phyloP scores from a whole-genome alignment of 2,329 filamentous ascomycete genomes.

The Sporothrix humicola region DNA sequence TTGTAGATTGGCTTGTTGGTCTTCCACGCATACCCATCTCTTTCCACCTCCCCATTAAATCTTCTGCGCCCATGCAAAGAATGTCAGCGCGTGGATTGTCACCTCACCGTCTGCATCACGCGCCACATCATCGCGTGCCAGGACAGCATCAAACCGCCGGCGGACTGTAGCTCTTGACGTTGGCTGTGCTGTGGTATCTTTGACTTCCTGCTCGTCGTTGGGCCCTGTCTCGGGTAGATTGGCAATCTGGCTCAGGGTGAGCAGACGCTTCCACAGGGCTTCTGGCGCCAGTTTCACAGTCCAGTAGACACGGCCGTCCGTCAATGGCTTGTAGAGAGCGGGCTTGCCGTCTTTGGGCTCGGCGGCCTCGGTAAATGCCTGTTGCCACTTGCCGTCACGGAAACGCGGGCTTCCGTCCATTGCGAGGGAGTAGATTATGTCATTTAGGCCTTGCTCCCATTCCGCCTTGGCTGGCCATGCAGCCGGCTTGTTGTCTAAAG shows the following conservation, averaged over 20 bases:
- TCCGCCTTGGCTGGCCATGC: slow-evolving; percentile 59
- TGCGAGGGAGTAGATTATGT: slow-evolving; percentile 59
- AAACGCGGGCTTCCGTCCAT: slow-evolving; percentile 69
- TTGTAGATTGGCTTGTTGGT: too few relatives aligned
- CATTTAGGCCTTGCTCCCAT: slow-evolving; percentile 68
- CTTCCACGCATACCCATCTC: too few relatives aligned
- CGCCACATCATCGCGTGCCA: slow-evolving; percentile 62
- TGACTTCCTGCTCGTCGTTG: slow-evolving; percentile 15
- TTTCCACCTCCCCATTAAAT: not conserved
- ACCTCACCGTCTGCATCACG: slow-evolving; percentile 67
- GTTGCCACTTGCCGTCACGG: slow-evolving; percentile 66
- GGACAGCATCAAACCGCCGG: slow-evolving; percentile 58
- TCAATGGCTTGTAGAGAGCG: slow-evolving; percentile 66
- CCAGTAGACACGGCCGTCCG: slow-evolving; percentile 62
- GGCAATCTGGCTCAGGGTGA: slow-evolving; percentile 71
- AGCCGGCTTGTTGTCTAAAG: slow-evolving; percentile 66
- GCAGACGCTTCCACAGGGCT: slow-evolving; percentile 66
- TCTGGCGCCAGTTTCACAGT: slow-evolving; percentile 63
- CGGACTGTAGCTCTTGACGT: slow-evolving; percentile 56
- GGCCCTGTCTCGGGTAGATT: slow-evolving; percentile 56
- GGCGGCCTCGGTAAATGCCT: slow-evolving; percentile 63
- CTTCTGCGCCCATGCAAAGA: slow-evolving; percentile 65
- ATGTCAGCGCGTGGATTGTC: slow-evolving; percentile 67
- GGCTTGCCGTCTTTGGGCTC: slow-evolving; percentile 35
- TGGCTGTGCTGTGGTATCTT: not conserved